phyloP scores from a whole-genome alignment of 2,329 filamentous ascomycete species.

The Lecanoromycetidae sp. region DNA sequence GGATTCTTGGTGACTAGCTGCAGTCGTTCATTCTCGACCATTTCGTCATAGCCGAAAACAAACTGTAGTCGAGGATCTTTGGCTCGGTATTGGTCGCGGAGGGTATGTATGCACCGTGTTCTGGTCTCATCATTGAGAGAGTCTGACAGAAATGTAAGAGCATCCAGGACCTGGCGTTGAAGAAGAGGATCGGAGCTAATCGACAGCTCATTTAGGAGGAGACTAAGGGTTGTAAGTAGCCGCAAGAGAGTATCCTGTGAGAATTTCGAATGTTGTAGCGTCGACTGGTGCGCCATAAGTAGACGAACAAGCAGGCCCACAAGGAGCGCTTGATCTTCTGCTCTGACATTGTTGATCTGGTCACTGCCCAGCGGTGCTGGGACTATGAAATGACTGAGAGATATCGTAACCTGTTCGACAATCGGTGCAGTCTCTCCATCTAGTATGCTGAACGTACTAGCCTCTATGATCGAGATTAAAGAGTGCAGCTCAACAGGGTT shows the following conservation, averaged over 20 bases:
- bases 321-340: neutral
- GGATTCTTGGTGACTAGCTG: slow-evolving; percentile 22
- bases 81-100: slow-evolving; percentile 10
- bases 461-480: slow-evolving; percentile 7
- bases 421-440: slow-evolving; percentile 1
- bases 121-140: slow-evolving; percentile 33
- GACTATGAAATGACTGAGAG: neutral
- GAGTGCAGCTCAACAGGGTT: neutral
- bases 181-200: slow-evolving; percentile 20
- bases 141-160: slow-evolving; percentile 34
- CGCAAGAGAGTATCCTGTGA: slow-evolving; percentile 14
- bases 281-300: slow-evolving; percentile 29
- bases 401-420: slow-evolving; percentile 1
- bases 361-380: neutral
- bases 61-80: slow-evolving; percentile 30
- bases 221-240: slow-evolving; percentile 13
- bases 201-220: slow-evolving; percentile 26
- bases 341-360: neutral
- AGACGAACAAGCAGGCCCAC: slow-evolving; percentile 27
- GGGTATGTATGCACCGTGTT: slow-evolving; percentile 26
- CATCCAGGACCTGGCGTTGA: slow-evolving; percentile 30
- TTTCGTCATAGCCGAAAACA: slow-evolving; percentile 29
- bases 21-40: slow-evolving; percentile 12
- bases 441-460: slow-evolving; percentile 8
- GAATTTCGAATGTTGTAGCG: slow-evolving; percentile 21